phyloP scores from a whole-genome alignment of 2,329 filamentous ascomycete species.

The Fusarium sp. region DNA sequence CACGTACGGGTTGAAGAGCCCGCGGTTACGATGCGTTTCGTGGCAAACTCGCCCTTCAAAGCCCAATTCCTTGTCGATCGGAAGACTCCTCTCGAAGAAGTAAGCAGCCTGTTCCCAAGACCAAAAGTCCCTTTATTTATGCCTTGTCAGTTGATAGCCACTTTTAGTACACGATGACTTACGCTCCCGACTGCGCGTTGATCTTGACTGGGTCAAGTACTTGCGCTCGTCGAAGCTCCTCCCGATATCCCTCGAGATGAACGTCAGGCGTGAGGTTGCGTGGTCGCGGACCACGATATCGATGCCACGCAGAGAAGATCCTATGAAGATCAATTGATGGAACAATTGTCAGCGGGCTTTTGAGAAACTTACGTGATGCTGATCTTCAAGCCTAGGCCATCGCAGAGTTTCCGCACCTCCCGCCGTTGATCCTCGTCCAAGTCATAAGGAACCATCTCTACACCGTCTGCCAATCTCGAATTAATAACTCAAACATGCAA shows the following conservation, averaged over 20 bases:
- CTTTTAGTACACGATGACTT: not conserved
- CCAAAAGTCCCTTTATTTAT: not conserved
- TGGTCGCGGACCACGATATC: not conserved
- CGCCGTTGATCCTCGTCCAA: not conserved
- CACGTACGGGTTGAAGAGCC: not conserved
- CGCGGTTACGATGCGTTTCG: not conserved
- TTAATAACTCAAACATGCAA: not conserved
- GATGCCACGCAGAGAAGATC: not conserved
- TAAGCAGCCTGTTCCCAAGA: not conserved
- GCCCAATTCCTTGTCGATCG: not conserved
- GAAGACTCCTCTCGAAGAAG: not conserved
- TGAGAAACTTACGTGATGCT: not conserved
- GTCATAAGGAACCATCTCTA: not conserved
- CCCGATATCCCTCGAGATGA: conserved; percentile 4
- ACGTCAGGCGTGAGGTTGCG: not conserved
- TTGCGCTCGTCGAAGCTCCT: conserved; percentile 9
- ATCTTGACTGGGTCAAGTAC: conserved; percentile 10
- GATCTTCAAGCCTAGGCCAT: not conserved
- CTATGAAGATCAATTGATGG: not conserved
- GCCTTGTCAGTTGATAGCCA: not conserved
- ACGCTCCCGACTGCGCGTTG: conserved; percentile 19
- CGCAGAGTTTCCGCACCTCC: not conserved
- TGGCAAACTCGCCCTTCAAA: not conserved
- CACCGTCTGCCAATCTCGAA: not conserved
- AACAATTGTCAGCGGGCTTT: accelerated